Conservation (phyloP, 345 rosid genomes). For the Eutrema heterophyllum region DNA sequence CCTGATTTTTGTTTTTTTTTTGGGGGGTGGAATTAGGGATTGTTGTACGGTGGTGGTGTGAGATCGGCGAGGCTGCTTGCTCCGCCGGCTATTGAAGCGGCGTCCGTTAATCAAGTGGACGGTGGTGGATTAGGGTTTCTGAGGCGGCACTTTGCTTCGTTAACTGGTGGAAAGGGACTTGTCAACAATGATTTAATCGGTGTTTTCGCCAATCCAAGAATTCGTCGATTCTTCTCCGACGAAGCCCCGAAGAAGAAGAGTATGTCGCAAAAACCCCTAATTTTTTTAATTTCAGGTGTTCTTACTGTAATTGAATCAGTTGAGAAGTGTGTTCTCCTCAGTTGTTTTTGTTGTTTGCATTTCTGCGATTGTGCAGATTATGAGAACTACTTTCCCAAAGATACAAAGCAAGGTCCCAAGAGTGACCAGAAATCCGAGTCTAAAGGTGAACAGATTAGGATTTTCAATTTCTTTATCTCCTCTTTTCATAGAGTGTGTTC, state of each 20-base stretch:
- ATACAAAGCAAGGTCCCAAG: conserved; percentile 73
- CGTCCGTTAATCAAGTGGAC: conserved; percentile 23
- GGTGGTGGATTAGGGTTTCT: conserved; percentile 49
- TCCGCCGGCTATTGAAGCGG: conserved; percentile 15
- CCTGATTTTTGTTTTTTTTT: neutral
- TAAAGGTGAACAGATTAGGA: conserved; percentile 43
- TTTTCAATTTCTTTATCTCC: neutral
- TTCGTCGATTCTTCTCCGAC: conserved; percentile 58
- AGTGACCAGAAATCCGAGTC: conserved; percentile 74
- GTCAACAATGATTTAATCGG: conserved; percentile 38
- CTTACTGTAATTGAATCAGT: neutral
- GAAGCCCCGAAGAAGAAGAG: conserved; percentile 70
- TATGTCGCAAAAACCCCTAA: neutral
- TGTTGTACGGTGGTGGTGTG: conserved; percentile 18
- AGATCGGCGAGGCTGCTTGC: conserved; percentile 26
- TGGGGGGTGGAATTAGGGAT: neutral
- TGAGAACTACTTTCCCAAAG: conserved; percentile 84
- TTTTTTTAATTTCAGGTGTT: neutral
- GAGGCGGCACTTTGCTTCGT: conserved; percentile 51
- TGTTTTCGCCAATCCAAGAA: conserved; percentile 59
- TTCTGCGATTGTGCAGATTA: conserved; percentile 48
- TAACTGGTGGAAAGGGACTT: conserved; percentile 35
- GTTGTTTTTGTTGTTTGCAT: neutral
- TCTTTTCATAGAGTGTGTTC: neutral
- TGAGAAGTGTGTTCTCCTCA: neutral